Base-by-base conservation (phyloP, 139 green algal genomes). In the Coccomyxa sp. region DNA sequence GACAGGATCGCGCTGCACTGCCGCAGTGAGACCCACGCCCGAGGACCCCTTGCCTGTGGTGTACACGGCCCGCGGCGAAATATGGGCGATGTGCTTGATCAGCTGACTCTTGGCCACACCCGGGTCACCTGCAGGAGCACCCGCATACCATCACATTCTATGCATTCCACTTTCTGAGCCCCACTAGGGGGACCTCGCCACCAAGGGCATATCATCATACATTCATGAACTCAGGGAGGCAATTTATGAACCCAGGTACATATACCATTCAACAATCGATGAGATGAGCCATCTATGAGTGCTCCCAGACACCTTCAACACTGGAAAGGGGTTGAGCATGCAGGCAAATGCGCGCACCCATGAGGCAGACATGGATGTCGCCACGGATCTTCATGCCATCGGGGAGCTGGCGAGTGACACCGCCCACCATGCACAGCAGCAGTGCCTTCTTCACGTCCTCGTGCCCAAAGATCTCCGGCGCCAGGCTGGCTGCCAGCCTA, bases 21-120 rank as follows among this genome's bases (percentile, higher is more conserved):
- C 94, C 16, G 97, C 97, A 1, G 97, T 99, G 31, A 99, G 92
- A 58, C 97, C 97, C 1, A 99, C 97, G 51, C 92, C 97, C 58
- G 90, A 97, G 79, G 91, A 97, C 28, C 97, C 97, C 84, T 97
- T 96, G 83, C 97, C 97, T 18, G 96, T 99, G 57, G 97, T 99
- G 93, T 99, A 99, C 11, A 99, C 93, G 0, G 93, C 95, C 0
- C 97, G 90, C 1, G 96, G 96, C 18, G 93, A 94, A 59, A 97
- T 88, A 81, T 94, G 90, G 10, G 89, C 88, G 38, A 98, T 91
- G 87, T 96, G 90, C 82, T 95, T 95, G 82, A 98, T 93, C 87
- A 98, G 91, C 93, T 99, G 97, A 13, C 89, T 96, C 92, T 99
- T 99, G 67, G 97, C 97, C 63, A 99, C 97, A 83, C 97, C 97